Conservation (phyloP, 2,329 filamentous ascomycete genomes). For the Akanthomyces lecanii region DNA sequence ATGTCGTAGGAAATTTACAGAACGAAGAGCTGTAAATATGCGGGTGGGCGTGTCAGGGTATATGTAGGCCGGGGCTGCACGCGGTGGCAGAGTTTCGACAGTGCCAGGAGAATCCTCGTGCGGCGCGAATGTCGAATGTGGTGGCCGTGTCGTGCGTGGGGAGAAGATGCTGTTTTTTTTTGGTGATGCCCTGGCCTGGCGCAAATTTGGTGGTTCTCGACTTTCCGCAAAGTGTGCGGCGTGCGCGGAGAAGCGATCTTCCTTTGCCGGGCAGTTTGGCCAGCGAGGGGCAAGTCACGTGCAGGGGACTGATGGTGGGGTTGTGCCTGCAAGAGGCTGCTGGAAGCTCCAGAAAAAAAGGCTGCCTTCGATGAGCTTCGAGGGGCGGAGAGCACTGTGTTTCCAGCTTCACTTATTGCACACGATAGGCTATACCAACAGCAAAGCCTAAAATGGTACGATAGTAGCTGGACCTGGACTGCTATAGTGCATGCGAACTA, state of each 20-base stretch:
- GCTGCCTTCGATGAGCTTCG: conserved; percentile 17
- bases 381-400: conserved; percentile 15
- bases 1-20: conserved; percentile 4
- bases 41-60: background rate
- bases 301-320: conserved; percentile 18
- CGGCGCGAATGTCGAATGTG: conserved; percentile 6
- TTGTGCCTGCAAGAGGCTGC: conserved; percentile 11
- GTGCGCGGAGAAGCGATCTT: conserved; percentile 38
- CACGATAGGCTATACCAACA: conserved; percentile 10
- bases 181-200: conserved; percentile 15
- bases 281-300: conserved; percentile 41
- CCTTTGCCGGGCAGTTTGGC: conserved; percentile 28
- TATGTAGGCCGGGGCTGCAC: conserved; percentile 3
- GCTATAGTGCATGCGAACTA: conserved; percentile 1
- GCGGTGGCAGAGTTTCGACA: conserved; percentile 13
- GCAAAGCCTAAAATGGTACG: conserved; percentile 15
- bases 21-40: conserved; percentile 4
- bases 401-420: conserved; percentile 11
- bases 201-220: conserved; percentile 38
- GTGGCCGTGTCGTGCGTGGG: conserved; percentile 28
- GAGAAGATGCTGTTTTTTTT: conserved; percentile 16
- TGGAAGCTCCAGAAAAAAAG: conserved; percentile 19
- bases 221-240: conserved; percentile 34
- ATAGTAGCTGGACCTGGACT: background rate
- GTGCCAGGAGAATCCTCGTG: conserved; percentile 9